Base-by-base conservation (phyloP, 768 basidiomycete genomes). In the Boletus tomentosulus region DNA sequence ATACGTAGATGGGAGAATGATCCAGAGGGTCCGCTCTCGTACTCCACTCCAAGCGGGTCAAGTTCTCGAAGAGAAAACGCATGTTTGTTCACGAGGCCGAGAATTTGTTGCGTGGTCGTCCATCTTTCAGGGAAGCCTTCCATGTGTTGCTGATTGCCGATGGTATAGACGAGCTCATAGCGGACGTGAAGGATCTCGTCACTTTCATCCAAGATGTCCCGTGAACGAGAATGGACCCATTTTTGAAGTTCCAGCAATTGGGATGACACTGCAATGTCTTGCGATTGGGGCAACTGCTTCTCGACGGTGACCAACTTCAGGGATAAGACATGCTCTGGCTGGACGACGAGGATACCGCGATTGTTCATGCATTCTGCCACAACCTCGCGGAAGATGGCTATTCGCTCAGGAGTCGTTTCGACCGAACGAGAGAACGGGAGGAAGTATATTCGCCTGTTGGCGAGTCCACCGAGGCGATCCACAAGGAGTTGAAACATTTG, bases 261-360 rank as follows among this genome's bases (percentile, higher is more conserved):
- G 25, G 46, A 34, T 10, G 60, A 59, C 25, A 55, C 54, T 7
- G 48, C 28, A 15, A 13, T 15, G 24, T 27, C 5, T 15, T 30
- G 10, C 2, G 12, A 33, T 15, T 16, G 8, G 15, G 39, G 24
- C 6, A 70, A 55, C n/a, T 63, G 60, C 31, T 53, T 61, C 38
- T 81, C 74, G 4, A 80, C 59, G 0, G 68, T 68, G 71, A 74
- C 72, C 31, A 82, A 63, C 54, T 72, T 70, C 54, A 77, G 75
- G 0, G 80, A 82, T 3, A 82, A 67, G 3, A 78, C 71, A 37
- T 82, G 79, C 30, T 82, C 80, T 0, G 80, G 80, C 35, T 82
- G 79, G 7, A 68, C 57, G 1, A 82, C 62, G 6, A 81, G 59
- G 4, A 82, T 54, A 0, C 79, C 81, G 13, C 69, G 63, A 38